Percentiles rank a stretch among this genome's conserved stretches.
phyloP scores from a whole-genome alignment of 495 filamentous ascomycete genomes.

The Neurospora tetrasperma region DNA sequence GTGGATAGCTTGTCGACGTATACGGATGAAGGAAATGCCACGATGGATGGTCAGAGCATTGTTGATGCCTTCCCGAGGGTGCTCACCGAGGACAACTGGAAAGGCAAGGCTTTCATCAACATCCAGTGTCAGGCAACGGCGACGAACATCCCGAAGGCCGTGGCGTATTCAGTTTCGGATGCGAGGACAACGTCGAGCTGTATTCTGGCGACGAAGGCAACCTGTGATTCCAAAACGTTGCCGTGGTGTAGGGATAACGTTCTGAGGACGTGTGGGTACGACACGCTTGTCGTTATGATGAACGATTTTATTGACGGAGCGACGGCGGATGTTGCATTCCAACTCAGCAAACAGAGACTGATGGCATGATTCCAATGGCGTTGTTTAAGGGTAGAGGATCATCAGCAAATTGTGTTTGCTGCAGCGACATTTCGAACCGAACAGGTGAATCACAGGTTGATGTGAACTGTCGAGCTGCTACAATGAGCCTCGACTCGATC shows the following conservation, averaged over 20 bases:
- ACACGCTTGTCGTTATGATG: slow-evolving; percentile 38
- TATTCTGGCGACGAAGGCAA: slow-evolving; percentile 39
- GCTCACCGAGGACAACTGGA: slow-evolving; percentile 27
- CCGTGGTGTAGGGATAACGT: slow-evolving; percentile 38
- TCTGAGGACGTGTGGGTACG: slow-evolving; percentile 22
- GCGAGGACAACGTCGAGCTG: slow-evolving; percentile 34
- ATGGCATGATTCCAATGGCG: neutral
- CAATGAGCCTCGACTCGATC: neutral
- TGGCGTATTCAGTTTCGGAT: slow-evolving; percentile 35
- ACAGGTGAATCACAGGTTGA: neutral
- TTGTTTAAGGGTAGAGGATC: neutral
- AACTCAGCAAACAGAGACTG: slow-evolving; percentile 33
- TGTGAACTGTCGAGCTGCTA: neutral
- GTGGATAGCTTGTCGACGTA: slow-evolving; percentile 40
- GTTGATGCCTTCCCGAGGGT: slow-evolving; percentile 29
- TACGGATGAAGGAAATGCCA: slow-evolving; percentile 42
- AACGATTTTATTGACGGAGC: slow-evolving; percentile 48
- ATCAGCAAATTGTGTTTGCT: neutral
- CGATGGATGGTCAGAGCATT: slow-evolving; percentile 36
- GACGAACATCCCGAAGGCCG: slow-evolving; percentile 38
- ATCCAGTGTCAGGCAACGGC: slow-evolving; percentile 48
- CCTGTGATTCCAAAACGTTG: slow-evolving; percentile 41
- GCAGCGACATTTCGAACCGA: neutral
- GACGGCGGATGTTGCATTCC: slow-evolving; percentile 38
- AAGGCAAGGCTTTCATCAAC: slow-evolving; percentile 33